Base-by-base conservation (phyloP, 345 rosid genomes). In the Eucalyptus coolabah region DNA sequence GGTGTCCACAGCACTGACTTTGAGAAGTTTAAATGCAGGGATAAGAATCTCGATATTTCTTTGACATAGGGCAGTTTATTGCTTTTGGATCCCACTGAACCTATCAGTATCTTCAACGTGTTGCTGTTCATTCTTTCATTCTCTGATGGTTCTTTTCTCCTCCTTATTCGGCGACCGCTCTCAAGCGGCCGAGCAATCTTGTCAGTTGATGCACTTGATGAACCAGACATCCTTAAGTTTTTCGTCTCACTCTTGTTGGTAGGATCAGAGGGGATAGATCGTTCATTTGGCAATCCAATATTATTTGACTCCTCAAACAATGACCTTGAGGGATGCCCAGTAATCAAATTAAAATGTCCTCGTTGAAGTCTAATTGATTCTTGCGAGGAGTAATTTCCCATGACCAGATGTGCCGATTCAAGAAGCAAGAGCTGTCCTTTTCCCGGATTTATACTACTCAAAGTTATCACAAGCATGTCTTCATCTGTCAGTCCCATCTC, bases 71-170 rank as follows among this genome's bases (percentile, higher is more conserved):
- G 94, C 83, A 94, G 93, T 91, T 96, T 97, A 92, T 96, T 97
- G 95, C 99, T 97, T 93, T 97, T 97, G 32, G 98, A 97, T 89
- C 98, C 99, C 92, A 96, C 98, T 77, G 99, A 96, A 89, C 98
- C 99, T 85, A 96, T 94, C 77, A 97, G 98, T 91, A 97, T 87
- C 91, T 96, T 97, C 85, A 96, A 95, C 69, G 87, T 90, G 95
- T 89, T 91, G 91, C 90, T 81, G 90, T 45, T 34, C 69, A 89
- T 88, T 69, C 89, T 89, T 91, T 93, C 44, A 8, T 44, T 77
- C 82, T 91, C 87, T 87, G 91, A 30, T 67, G 89, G 18, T 82
- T 87, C 93, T 88, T 90, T 91, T 72, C 88, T 88, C 30, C 77
- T 60, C 88, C 86, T 87, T 30, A 87, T 87, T 34, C 0, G 30